Evolutionary conservation across 164 flowering plant species (phyloP), one percentile per base, ranked within the genome.

Genomic region (Euptelea pleiosperma): DNA sequence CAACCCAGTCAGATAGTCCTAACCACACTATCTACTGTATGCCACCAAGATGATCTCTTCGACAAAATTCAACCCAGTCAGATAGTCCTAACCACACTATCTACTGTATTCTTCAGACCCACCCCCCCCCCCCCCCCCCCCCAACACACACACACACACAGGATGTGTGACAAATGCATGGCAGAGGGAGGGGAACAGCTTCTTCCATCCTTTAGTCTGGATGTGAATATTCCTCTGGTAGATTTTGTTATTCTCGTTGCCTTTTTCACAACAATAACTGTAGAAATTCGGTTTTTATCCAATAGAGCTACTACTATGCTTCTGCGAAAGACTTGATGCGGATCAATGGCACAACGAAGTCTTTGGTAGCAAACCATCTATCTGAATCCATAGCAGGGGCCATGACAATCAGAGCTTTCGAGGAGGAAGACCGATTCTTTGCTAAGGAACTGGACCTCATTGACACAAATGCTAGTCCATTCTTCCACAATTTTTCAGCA

Each of bases 301-400:
- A 19, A 35, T 56, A 90, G 97, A 77, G 60, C 41, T 86, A 87
- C 67, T 90, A 87, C 69, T 75, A 69, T 65, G 72, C 86, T 22
- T 68, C 89, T 46, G 83, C 91, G 6, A 87, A 78, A 70, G 91
- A 86, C 65, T 68, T 91, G 70, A 86, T 82, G 89, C 73, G 93
- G 48, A 73, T 84, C 22, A 74, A 75, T 68, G 88, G 88, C 55
- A 85, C 86, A 18, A 84, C 83, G 12, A 82, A 80, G 55, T 82
- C 95, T 9, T 24, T 62, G 8, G 63, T 83, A 12, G 83, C 83
- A 37, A 81, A 70, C 68, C 78, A 85, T 68, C 71, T 85, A 4
- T 64, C 86, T 0, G 89, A 88, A 64, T 75, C 89, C 30, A 66
- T 83, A n/a, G 71, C 91, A 18, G 96, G 96, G 40, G 82, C 77